A percentile compares a stretch with the other conserved stretches of the same genome.
These are phyloP conservation scores for Chytriomyces sp. DNA, from an alignment of 192 early-diverging fungal genomes.

Conservation along the genomic window DNA sequence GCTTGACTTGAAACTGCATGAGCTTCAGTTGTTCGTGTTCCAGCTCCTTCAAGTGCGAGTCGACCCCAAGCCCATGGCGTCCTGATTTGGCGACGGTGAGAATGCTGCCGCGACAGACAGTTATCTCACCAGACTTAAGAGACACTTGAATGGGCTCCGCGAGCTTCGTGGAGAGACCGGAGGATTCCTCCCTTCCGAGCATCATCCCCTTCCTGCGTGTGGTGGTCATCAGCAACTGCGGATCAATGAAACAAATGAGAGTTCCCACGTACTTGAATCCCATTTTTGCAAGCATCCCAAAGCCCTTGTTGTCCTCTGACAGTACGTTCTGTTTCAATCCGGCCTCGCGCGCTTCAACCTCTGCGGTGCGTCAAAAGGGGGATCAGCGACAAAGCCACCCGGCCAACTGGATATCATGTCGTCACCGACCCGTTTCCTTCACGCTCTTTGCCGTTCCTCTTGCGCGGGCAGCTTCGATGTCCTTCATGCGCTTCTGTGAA, in stretches of 20 bases:
- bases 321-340: conserved; percentile 33
- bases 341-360: conserved; percentile 35
- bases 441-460: conserved; percentile 28
- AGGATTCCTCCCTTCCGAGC: conserved; percentile 20
- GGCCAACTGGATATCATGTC: background rate
- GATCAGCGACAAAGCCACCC: background rate
- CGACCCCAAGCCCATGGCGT: conserved; percentile 2
- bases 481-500: conserved; percentile 25
- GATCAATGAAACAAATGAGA: background rate
- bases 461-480: conserved; percentile 5
- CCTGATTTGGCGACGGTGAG: background rate
- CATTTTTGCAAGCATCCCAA: conserved; percentile 43
- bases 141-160: conserved; percentile 31
- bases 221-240: background rate
- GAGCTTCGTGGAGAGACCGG: background rate
- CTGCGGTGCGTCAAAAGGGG: background rate
- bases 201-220: conserved; percentile 38
- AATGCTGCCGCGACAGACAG: background rate
- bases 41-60: background rate
- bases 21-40: background rate
- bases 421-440: conserved; percentile 25
- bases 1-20: background rate
- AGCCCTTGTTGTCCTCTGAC: conserved; percentile 43
- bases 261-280: conserved; percentile 37
- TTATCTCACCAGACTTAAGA: conserved; percentile 21